These are phyloP conservation scores for Penicillium daleae DNA, from an alignment of 495 filamentous ascomycete species.

Conservation along the genomic window DNA sequence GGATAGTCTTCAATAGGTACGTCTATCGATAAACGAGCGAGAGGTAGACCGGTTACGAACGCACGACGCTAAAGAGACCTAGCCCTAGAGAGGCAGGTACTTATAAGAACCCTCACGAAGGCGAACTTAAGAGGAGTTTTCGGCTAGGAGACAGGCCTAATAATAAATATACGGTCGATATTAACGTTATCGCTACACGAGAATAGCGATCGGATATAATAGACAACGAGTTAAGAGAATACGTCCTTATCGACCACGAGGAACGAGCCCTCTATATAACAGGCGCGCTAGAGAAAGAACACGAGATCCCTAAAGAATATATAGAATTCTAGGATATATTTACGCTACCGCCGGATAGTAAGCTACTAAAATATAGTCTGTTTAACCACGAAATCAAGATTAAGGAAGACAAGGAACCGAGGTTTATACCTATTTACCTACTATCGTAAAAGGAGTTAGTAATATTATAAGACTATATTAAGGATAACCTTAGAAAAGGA, in stretches of 20 bases:
- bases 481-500: slow-evolving; percentile 4
- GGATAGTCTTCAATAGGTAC: background rate
- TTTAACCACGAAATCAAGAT: slow-evolving; percentile 3
- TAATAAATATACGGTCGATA: background rate
- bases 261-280: background rate
- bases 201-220: background rate
- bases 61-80: background rate
- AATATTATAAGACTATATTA: slow-evolving; percentile 14
- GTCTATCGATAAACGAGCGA: background rate
- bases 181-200: background rate
- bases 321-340: slow-evolving; percentile 5
- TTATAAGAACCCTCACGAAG: background rate
- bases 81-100: background rate
- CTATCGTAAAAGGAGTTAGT: slow-evolving; percentile 3
- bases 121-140: slow-evolving; percentile 7
- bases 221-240: background rate
- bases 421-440: background rate
- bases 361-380: slow-evolving; percentile 6
- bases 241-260: background rate
- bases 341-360: slow-evolving; percentile 16
- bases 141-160: slow-evolving; percentile 3
- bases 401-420: background rate
- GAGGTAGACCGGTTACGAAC: background rate
- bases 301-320: slow-evolving; percentile 6
- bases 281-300: slow-evolving; percentile 1